Evolutionary conservation across 495 filamentous ascomycete genomes (phyloP).

Genomic region (Annulohypoxylon maeteangense): DNA sequence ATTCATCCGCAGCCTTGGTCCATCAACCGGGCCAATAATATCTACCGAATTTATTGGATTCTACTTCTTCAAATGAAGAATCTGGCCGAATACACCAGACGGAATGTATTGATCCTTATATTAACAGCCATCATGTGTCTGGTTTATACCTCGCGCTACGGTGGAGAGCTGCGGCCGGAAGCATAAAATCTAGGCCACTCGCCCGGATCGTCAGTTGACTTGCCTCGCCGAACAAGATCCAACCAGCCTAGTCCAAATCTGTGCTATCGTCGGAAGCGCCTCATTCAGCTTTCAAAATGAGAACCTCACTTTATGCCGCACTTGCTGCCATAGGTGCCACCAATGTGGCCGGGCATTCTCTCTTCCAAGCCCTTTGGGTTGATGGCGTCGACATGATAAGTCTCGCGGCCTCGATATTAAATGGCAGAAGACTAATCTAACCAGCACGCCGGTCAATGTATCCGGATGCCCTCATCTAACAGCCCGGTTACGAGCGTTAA

Average conservation of each 20-base stretch:
- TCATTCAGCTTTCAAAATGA: constrained; percentile 47
- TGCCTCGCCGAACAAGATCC: constrained; percentile 27
- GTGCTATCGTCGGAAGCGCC: neutral
- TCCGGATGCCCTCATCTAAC: constrained; percentile 51
- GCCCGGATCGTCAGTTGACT: constrained; percentile 34
- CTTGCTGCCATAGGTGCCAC: constrained; percentile 45
- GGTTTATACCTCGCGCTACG: neutral
- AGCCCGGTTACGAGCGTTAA: constrained; percentile 55
- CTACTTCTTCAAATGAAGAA: constrained; percentile 31
- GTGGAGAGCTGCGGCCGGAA: constrained; percentile 14
- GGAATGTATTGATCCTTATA: constrained; percentile 36
- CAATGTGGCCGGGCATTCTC: constrained; percentile 49
- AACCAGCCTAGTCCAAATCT: neutral
- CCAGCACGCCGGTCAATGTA: constrained; percentile 45
- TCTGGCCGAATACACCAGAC: constrained; percentile 38
- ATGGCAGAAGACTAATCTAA: constrained; percentile 19
- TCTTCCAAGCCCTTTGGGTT: constrained; percentile 54
- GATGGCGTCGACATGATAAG: constrained; percentile 53
- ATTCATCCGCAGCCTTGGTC: constrained; percentile 44
- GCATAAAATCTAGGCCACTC: constrained; percentile 36
- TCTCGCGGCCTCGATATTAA: constrained; percentile 13
- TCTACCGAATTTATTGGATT: constrained; percentile 34
- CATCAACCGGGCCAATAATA: constrained; percentile 41
- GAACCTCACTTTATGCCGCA: constrained; percentile 40
- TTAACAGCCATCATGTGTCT: constrained; percentile 7